Percentiles rank a stretch among this genome's conserved stretches.
Conservation (phyloP, 2,329 filamentous ascomycete genomes). For the Cladosporium sp. region DNA sequence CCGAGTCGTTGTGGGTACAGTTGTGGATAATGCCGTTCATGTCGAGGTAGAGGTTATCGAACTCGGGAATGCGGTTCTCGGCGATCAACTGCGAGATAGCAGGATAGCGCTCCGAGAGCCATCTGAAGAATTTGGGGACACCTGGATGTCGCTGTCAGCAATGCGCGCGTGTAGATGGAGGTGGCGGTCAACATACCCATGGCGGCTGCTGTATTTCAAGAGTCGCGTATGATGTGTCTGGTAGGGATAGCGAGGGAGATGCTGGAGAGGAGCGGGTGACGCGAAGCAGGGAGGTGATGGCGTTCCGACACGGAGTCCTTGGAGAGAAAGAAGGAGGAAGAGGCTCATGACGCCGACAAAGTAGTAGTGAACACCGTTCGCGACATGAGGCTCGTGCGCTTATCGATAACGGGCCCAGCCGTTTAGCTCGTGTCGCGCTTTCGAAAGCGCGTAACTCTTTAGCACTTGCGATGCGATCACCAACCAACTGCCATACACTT, state of each 20-base stretch:
- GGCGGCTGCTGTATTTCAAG: conserved; percentile 34
- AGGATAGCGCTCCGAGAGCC: conserved; percentile 98
- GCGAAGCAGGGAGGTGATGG: conserved; percentile 27
- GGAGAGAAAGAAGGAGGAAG: conserved; percentile 30
- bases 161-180: conserved; percentile 21
- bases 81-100: conserved; percentile 97
- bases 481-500: background rate
- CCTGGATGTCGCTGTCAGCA: conserved; percentile 53
- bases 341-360: conserved; percentile 5
- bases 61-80: conserved; percentile 98
- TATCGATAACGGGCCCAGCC: background rate
- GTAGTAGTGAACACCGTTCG: background rate
- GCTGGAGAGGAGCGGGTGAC: conserved; percentile 8
- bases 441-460: background rate
- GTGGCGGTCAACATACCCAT: conserved; percentile 17
- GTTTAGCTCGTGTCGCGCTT: conserved; percentile 6
- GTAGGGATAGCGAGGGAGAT: conserved; percentile 10
- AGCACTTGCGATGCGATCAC: background rate
- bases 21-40: conserved; percentile 99
- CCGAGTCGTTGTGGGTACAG: conserved; percentile 95
- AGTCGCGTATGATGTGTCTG: conserved; percentile 19
- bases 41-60: conserved; percentile 93
- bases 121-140: conserved; percentile 94
- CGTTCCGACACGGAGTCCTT: conserved; percentile 42
- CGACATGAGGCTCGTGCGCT: background rate